Percentiles rank a stretch among this genome's conserved stretches.
Conservation (phyloP, 2,329 filamentous ascomycete genomes). For the Chrysoporthe austroafricana region DNA sequence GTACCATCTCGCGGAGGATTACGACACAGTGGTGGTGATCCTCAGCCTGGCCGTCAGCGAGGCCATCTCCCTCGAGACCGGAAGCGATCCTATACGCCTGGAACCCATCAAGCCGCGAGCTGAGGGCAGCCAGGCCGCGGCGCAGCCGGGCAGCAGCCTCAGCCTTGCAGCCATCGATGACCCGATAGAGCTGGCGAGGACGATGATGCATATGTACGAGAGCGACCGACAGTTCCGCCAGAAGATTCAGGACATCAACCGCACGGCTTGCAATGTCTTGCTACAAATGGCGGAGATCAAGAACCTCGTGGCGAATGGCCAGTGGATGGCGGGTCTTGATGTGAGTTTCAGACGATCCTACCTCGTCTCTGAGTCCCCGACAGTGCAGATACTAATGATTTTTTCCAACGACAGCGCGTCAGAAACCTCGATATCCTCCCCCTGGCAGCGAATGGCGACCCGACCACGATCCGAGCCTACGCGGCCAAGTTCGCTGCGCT, state of each 20-base stretch:
- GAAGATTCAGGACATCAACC: slow-evolving; percentile 60
- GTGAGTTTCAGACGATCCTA: slow-evolving; percentile 47
- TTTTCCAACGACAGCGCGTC: slow-evolving; percentile 58
- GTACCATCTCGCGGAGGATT: slow-evolving; percentile 93
- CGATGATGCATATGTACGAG: slow-evolving; percentile 68
- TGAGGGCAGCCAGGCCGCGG: slow-evolving; percentile 43
- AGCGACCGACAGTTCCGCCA: slow-evolving; percentile 63
- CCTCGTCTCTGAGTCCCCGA: too few relatives aligned
- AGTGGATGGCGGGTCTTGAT: slow-evolving; percentile 63
- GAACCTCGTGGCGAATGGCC: slow-evolving; percentile 54
- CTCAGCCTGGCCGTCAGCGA: slow-evolving; percentile 90
- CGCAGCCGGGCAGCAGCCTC: slow-evolving; percentile 58
- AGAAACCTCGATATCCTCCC: slow-evolving; percentile 78
- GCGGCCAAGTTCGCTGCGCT: slow-evolving; percentile 81
- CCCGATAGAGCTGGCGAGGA: slow-evolving; percentile 61
- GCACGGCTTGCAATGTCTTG: slow-evolving; percentile 59
- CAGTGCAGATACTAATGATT: not conserved
- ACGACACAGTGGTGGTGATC: slow-evolving; percentile 89
- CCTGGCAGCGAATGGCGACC: slow-evolving; percentile 73
- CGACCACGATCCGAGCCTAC: slow-evolving; percentile 76
- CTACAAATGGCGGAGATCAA: slow-evolving; percentile 66
- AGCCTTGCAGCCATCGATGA: slow-evolving; percentile 64
- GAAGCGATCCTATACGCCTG: slow-evolving; percentile 76
- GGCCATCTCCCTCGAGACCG: slow-evolving; percentile 83
- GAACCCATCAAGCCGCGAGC: slow-evolving; percentile 78